Evolutionary conservation across 768 basidiomycete genomes (phyloP).

Genomic region (Tremella yokohamensis): DNA sequence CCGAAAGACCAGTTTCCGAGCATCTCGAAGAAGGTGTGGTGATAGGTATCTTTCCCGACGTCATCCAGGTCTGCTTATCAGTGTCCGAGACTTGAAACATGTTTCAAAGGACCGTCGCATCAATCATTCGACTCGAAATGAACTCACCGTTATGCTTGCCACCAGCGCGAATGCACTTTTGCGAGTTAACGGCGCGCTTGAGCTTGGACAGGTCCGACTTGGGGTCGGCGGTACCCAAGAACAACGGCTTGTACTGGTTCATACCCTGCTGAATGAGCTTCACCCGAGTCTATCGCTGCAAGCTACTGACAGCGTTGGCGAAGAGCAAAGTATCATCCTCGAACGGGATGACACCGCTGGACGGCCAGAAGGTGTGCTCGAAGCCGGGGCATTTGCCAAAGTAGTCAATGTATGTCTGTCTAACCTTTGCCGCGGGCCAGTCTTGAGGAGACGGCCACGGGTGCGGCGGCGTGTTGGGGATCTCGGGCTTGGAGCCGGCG

Average conservation of each 20-base stretch:
- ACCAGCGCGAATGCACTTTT: slow-evolving; percentile 97
- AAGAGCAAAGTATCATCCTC: slow-evolving; percentile 97
- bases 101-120: slow-evolving; percentile 6
- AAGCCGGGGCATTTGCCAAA: slow-evolving; percentile 61
- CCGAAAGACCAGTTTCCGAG: slow-evolving; percentile 99
- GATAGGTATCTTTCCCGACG: slow-evolving; percentile 97
- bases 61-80: slow-evolving; percentile 79
- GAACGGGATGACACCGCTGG: slow-evolving; percentile 88
- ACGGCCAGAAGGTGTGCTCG: slow-evolving; percentile 82
- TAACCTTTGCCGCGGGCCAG: slow-evolving; percentile 79
- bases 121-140: slow-evolving; percentile 3
- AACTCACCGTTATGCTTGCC: slow-evolving; percentile 91
- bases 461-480: slow-evolving; percentile 40
- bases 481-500: slow-evolving; percentile 24
- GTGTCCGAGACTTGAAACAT: background rate
- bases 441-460: slow-evolving; percentile 48
- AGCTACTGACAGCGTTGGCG: slow-evolving; percentile 80
- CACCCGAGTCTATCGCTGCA: background rate
- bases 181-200: slow-evolving; percentile 89
- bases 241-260: slow-evolving; percentile 88
- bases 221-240: slow-evolving; percentile 96
- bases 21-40: slow-evolving; percentile 98
- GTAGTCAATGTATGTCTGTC: slow-evolving; percentile 85
- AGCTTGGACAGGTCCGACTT: slow-evolving; percentile 84
- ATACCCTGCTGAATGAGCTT: slow-evolving; percentile 43